These are phyloP conservation scores for Cryptococcus wingfieldii DNA, from an alignment of 1,284 basidiomycete genomes.

Conservation along the genomic window DNA sequence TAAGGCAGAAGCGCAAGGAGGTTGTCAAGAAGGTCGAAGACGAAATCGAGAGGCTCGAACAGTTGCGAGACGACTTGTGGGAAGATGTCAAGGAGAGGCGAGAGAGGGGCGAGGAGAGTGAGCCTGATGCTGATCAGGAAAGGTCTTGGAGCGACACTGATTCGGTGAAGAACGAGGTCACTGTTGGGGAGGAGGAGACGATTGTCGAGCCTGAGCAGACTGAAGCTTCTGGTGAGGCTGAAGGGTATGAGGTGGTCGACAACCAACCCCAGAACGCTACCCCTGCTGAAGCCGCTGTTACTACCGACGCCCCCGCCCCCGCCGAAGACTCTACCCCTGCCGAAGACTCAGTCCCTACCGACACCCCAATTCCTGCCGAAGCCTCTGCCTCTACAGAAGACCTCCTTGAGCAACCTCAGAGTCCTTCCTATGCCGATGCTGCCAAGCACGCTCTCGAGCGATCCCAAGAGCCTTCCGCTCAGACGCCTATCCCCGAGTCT, in stretches of 20 bases:
- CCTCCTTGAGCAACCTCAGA: not conserved
- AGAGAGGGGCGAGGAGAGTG: constrained; percentile 33
- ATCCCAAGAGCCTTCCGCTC: not conserved
- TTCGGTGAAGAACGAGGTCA: constrained; percentile 12
- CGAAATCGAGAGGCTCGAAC: constrained; percentile 57
- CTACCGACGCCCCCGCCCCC: not conserved
- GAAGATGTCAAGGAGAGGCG: constrained; percentile 26
- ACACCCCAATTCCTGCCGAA: too few relatives aligned
- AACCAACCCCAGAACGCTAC: not conserved
- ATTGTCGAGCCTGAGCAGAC: not conserved
- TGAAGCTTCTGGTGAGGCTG: not conserved
- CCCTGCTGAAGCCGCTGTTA: not conserved
- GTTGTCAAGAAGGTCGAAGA: constrained; percentile 61
- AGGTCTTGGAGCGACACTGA: constrained; percentile 8
- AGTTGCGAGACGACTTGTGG: constrained; percentile 47
- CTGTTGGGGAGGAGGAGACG: not conserved
- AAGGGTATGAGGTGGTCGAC: not conserved
- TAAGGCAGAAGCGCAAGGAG: constrained; percentile 58
- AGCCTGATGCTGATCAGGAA: constrained; percentile 24
- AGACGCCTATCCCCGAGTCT: not conserved
- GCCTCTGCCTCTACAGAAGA: not conserved
- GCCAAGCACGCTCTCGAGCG: not conserved
- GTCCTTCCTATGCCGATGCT: not conserved
- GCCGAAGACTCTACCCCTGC: not conserved
- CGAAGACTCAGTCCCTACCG: not conserved